Conservation (phyloP, 2,329 filamentous ascomycete species). For the Nannizziopsis arthrosporioides region DNA sequence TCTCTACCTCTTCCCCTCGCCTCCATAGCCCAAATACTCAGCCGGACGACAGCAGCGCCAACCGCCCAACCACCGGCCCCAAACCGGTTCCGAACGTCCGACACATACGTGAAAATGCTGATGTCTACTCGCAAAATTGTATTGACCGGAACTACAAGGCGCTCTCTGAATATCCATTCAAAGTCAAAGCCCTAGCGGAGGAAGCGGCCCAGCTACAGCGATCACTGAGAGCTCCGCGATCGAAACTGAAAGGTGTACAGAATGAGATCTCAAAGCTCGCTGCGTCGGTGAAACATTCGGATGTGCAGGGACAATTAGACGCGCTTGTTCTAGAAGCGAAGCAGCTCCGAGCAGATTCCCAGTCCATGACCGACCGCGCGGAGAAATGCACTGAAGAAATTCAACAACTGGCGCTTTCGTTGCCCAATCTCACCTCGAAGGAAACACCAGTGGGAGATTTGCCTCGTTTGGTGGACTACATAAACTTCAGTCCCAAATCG, state of each 20-base stretch:
- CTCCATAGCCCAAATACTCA: neutral
- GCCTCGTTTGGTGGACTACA: conserved; percentile 57
- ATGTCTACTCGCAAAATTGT: conserved; percentile 72
- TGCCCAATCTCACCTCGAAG: conserved; percentile 76
- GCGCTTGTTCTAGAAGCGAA: conserved; percentile 30
- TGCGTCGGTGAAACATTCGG: neutral
- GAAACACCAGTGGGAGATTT: conserved; percentile 61
- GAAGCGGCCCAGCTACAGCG: conserved; percentile 30
- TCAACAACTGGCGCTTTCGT: conserved; percentile 57
- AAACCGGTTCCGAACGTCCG: conserved; percentile 73
- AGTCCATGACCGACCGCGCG: conserved; percentile 24
- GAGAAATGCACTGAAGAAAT: conserved; percentile 47
- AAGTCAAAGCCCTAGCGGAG: conserved; percentile 37
- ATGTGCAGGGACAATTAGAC: conserved; percentile 17
- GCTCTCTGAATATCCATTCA: conserved; percentile 41
- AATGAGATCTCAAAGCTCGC: conserved; percentile 29
- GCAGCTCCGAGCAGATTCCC: conserved; percentile 27
- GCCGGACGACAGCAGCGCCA: neutral
- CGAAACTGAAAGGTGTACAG: conserved; percentile 36
- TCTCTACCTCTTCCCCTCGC: conserved; percentile 1
- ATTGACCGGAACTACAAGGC: conserved; percentile 67
- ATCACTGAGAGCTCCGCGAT: conserved; percentile 30
- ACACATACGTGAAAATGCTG: conserved; percentile 75
- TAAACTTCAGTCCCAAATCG: conserved; percentile 56
- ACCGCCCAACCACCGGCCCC: conserved; percentile 33